Evolutionary conservation across 208 protist species (phyloP).

Genomic region (Leishmania major): DNA sequence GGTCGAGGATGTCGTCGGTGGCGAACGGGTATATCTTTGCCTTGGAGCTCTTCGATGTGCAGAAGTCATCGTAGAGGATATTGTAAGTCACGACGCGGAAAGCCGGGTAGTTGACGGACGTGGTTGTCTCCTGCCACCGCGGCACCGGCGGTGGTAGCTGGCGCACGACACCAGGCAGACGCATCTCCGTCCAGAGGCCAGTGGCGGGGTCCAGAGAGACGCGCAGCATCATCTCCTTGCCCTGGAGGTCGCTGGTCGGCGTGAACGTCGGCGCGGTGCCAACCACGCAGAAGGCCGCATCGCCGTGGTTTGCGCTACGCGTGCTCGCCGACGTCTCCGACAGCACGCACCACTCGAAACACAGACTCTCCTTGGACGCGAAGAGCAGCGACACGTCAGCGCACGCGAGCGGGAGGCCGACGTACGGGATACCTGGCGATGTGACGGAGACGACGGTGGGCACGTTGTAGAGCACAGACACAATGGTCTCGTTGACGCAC

Average conservation of each 20-base stretch:
- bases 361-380: conserved; percentile 35
- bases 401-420: conserved; percentile 78
- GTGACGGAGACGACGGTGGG: conserved; percentile 74
- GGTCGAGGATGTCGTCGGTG: conserved; percentile 68
- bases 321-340: conserved; percentile 2
- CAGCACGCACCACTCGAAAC: conserved; percentile 75
- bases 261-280: conserved; percentile 55
- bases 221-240: conserved; percentile 60
- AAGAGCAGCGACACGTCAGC: conserved; percentile 62
- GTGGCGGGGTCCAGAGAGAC: conserved; percentile 41
- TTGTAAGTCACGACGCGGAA: conserved; percentile 93
- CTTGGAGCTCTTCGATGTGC: conserved; percentile 57
- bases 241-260: conserved; percentile 52
- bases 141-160: conserved; percentile 46
- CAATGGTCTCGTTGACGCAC: conserved; percentile 37
- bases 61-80: conserved; percentile 91
- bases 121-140: conserved; percentile 62
- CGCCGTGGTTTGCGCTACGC: background rate
- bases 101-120: conserved; percentile 27
- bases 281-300: conserved; percentile 30
- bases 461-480: conserved; percentile 71
- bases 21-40: conserved; percentile 88
- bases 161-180: conserved; percentile 50
- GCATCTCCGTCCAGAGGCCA: conserved; percentile 70
- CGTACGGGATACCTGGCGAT: conserved; percentile 56